Evolutionary conservation across 2,329 filamentous ascomycete genomes (phyloP), one percentile per base, ranked within the genome.

Genomic region (Aspergillus calidoustus): DNA sequence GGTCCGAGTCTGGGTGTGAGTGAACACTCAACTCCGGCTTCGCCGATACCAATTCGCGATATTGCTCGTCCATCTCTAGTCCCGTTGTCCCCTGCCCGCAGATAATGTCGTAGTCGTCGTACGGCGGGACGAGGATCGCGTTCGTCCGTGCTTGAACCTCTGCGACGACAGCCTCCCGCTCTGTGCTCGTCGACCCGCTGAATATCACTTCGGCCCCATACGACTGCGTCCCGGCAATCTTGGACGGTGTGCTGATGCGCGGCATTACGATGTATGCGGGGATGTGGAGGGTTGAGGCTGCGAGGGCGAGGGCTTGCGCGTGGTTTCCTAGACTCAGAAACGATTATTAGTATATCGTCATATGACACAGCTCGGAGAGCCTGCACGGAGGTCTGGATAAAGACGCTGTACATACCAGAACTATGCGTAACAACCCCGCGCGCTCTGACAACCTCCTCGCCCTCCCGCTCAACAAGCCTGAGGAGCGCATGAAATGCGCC

Each of bases 211-310:
- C 82, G 4, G 92, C 91, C 64, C 91, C 91, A 76, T 97, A 92
- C 6, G 87, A 85, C 68, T 84, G 81, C 0, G 94, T 97, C 0
- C 90, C 93, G 3, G 90, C 89, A 65, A 97, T 92, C 77, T 98
- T 98, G 65, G 88, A 89, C n/a, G 91, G 86, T 0, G 91, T 89
- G 60, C 89, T 90, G 72, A 95, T 95, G n/a, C 79, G 76, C 0
- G 94, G 94, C 94, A 98, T 98, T 62, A 98, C 89, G 72, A 98
- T 93, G 80, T 94, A 87, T 0, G 92, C 92, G 11, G 90, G 89
- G 64, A 97, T 88, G 57, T 82, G 80, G 72, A 90, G 87, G 43
- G 89, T 89, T 19, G 83, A 83, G 2, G 94, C 93, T 0, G 94
- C 94, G 54, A 97, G 89, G 2, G 94, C 87, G 60, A 98, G 87